phyloP scores from a whole-genome alignment of 306 rosid species.

The Cucurbita ficifolia region DNA sequence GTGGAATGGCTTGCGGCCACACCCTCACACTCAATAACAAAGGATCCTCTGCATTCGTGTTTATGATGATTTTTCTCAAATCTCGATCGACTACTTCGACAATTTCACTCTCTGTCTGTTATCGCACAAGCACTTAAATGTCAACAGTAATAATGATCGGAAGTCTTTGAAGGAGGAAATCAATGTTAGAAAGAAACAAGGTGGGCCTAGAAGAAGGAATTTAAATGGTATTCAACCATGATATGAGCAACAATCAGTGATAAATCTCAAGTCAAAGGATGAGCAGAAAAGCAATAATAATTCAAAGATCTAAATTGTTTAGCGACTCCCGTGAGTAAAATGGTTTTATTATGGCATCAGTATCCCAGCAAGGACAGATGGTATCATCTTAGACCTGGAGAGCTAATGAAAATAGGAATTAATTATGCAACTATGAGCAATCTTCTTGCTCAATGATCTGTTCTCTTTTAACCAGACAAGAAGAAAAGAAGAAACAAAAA shows the following conservation, averaged over 20 bases:
- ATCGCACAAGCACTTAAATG: conserved; percentile 8
- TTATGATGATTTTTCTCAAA: conserved; percentile 70
- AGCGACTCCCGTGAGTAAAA: neutral
- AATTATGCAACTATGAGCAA: too few relatives aligned
- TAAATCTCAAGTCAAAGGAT: neutral
- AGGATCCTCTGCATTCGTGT: conserved; percentile 51
- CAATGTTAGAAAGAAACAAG: neutral
- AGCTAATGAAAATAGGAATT: too few relatives aligned
- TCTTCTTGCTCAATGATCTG: too few relatives aligned
- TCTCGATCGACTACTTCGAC: conserved; percentile 79
- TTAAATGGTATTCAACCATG: neutral
- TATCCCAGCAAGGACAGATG: too few relatives aligned
- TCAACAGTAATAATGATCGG: neutral
- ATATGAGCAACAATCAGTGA: neutral
- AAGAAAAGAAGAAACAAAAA: too few relatives aligned
- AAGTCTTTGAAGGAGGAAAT: neutral
- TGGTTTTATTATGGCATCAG: neutral
- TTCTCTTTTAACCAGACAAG: too few relatives aligned
- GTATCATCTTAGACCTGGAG: too few relatives aligned
- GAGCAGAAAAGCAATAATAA: neutral
- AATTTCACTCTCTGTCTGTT: conserved; percentile 62
- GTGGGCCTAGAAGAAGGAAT: neutral
- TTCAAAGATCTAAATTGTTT: neutral
- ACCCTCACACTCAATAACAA: conserved; percentile 51
- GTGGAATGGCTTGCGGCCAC: conserved; percentile 97